Evolutionary conservation across 1,284 basidiomycete genomes (phyloP), one percentile per base, ranked within the genome.

Genomic region (Trametes pubescens): DNA sequence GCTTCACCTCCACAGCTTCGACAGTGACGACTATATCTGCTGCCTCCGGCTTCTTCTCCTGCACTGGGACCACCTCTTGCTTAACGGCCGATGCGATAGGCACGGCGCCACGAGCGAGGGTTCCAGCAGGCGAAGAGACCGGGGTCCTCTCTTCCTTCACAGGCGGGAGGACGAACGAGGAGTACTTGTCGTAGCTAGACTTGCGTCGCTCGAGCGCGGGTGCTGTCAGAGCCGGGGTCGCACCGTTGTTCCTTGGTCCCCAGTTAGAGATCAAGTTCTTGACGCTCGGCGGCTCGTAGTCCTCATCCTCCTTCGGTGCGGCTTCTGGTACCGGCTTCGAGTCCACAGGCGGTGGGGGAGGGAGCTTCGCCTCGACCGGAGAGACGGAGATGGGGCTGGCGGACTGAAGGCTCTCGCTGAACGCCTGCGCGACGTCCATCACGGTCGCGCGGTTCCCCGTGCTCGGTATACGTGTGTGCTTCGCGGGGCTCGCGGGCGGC

Each of bases 351-450:
- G 37, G 35, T 10, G 63, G 49, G 7, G 64, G 63, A 2, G 63
- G 61, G 5, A 55, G 62, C 46, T 65, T 51, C 21, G 46, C 38
- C 22, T 67, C 66, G 0, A 34, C 18, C 10, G 61, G 54, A 18
- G 61, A 65, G 32, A 52, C 40, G 4, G 52, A 49, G 4, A 35
- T 14, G 24, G 62, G 63, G 55, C 59, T 61, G 43, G 48, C 55
- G 4, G 56, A 54, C 52, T 60, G 58, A 67, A 65, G 49, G 6
- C 58, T 70, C 57, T 85, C 81, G 32, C 75, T 80, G 65, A 92
- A 75, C 10, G 84, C 82, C 72, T 88, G 87, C 2, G 90, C 90
- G 4, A 93, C 84, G 56, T 92, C 90, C 91, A 93, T 92, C 24
- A 88, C 90, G 16, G 86, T 86, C 22, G 88, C 85, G 62, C 91